These are phyloP conservation scores for Moricandia moricandioides DNA, from an alignment of 345 rosid species.

Conservation along the genomic window DNA sequence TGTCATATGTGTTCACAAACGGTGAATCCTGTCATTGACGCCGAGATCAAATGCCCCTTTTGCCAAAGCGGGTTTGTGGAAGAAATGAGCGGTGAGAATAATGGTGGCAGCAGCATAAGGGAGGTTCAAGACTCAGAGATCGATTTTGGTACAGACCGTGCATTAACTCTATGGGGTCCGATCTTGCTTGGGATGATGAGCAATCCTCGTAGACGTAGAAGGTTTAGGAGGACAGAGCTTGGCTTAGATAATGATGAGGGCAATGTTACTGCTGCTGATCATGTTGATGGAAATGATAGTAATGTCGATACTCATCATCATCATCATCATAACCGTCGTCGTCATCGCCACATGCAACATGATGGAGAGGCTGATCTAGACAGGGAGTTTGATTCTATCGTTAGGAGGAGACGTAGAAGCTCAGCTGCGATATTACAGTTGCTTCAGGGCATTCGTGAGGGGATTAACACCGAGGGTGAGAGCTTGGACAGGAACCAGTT, in stretches of 20 bases:
- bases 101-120: slow-evolving; percentile 12
- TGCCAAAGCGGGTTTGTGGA: slow-evolving; percentile 48
- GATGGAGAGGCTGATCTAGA: slow-evolving; percentile 54
- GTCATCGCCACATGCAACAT: slow-evolving; percentile 21
- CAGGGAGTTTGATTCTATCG: slow-evolving; percentile 57
- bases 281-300: slow-evolving; percentile 48
- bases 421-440: slow-evolving; percentile 63
- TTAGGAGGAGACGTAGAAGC: slow-evolving; percentile 63
- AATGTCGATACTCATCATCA: slow-evolving; percentile 29
- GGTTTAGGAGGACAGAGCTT: slow-evolving; percentile 52
- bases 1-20: slow-evolving; percentile 61
- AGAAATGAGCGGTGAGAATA: slow-evolving; percentile 26
- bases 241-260: slow-evolving; percentile 51
- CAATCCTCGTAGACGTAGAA: slow-evolving; percentile 49
- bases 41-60: slow-evolving; percentile 75
- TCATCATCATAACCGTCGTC: slow-evolving; percentile 24
- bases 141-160: slow-evolving; percentile 66
- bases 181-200: slow-evolving; percentile 81
- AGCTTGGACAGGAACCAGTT: slow-evolving; percentile 34
- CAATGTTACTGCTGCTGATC: slow-evolving; percentile 35
- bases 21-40: slow-evolving; percentile 59
- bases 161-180: slow-evolving; percentile 80
- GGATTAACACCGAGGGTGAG: slow-evolving; percentile 59
- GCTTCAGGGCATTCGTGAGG: slow-evolving; percentile 71
- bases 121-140: slow-evolving; percentile 44